These are phyloP conservation scores for Daldinia vernicosa DNA, from an alignment of 495 filamentous ascomycete species.

Conservation along the genomic window DNA sequence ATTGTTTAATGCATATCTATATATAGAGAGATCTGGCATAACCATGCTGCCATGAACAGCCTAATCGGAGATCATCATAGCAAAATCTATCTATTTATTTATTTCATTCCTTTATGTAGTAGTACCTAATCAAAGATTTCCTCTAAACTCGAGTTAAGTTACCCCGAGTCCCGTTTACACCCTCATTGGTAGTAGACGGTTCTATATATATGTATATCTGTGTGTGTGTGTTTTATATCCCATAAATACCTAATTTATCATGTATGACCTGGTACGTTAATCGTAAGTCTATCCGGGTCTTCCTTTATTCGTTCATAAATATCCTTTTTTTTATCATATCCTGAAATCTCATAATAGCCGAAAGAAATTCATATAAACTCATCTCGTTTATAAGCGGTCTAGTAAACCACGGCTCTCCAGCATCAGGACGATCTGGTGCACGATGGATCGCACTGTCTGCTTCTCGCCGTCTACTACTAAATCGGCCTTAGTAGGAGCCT, in stretches of 20 bases:
- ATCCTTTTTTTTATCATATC: neutral
- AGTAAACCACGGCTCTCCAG: slow-evolving; percentile 89
- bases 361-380: slow-evolving; percentile 3
- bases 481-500: slow-evolving; percentile 82
- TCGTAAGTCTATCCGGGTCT: slow-evolving; percentile 3
- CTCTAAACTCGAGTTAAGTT: neutral
- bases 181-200: neutral
- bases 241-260: neutral
- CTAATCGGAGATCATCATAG: neutral
- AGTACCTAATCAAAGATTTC: neutral
- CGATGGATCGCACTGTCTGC: slow-evolving; percentile 87
- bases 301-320: neutral
- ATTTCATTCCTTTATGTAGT: neutral
- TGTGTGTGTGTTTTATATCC: neutral
- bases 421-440: slow-evolving; percentile 95
- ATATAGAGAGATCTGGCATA: neutral
- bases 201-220: neutral
- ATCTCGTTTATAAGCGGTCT: slow-evolving; percentile 59
- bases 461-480: slow-evolving; percentile 85
- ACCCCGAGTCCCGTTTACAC: neutral
- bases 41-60: too few species aligned
- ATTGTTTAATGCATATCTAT: neutral
- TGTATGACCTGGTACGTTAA: slow-evolving; percentile 3
- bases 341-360: neutral
- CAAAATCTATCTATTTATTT: slow-evolving; percentile 11